Base-by-base conservation (phyloP, 176 grass and related monocot genomes). In the Canna indica region DNA sequence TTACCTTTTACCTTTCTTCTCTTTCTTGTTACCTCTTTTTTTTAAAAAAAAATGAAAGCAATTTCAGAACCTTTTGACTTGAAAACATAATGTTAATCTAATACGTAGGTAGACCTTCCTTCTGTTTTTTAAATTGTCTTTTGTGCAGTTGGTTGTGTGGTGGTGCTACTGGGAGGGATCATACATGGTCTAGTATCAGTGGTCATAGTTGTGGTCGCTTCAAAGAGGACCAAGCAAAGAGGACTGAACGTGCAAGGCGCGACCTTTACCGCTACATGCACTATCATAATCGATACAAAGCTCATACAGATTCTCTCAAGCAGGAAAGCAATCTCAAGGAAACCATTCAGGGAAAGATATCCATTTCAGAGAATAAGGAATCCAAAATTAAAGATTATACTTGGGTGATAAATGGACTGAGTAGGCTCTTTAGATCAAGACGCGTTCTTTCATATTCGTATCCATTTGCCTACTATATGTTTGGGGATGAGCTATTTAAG, bases 191-290 rank as follows among this genome's bases (percentile, higher is more conserved):
- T 72, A 83, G 63, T 62, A 91, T 96, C 47, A 87, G 56, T 75
- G 85, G 86, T 44, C 92, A 96, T 67, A 91, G 85, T 54, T 96
- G 92, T 84, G 88, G 86, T 32, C 85, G 85, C 18, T 96, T 96
- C 73, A 90, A 78, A 35, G 81, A 91, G 34, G 85, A 96, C 66
- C 83, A 89, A 67, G 59, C 83, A 42, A 86, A 54, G 14, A 81
- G n/a, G 54, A 84, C 83, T 48, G 85, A 88, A 52, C 79, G 85
- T 77, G 83, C 74, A 61, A 81, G 63, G 30, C 68, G 52, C 4
- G 72, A 81, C 22, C 69, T 85, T 36, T 77, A 68, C 46, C 62
- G 83, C 5, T 81, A 85, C 52, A 81, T 69, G 78, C 83, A 85
- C 69, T 85, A 85, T 68, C 72, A 81, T 54, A 78, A 85, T 69